Conservation (phyloP, 257 asterid genomes). For the Lavandula angustifolia region DNA sequence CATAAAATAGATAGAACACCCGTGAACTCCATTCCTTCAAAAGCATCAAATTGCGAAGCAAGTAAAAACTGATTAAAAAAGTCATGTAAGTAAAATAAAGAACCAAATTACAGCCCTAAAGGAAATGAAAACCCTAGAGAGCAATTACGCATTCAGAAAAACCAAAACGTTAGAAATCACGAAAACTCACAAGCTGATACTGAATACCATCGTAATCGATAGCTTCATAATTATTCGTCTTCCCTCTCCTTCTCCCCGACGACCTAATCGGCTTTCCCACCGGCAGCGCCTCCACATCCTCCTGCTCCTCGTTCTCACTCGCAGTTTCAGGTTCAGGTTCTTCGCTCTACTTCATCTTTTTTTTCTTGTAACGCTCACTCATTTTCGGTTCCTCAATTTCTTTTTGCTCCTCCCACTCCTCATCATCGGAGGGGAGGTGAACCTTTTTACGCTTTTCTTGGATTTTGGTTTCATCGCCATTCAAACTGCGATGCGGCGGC, state of each 20-base stretch:
- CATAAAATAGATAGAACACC: not conserved
- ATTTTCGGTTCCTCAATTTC: slow-evolving; percentile 41
- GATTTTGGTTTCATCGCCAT: slow-evolving; percentile 27
- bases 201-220: slow-evolving; percentile 77
- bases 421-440: slow-evolving; percentile 39
- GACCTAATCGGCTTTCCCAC: slow-evolving; percentile 66
- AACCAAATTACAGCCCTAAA: not conserved
- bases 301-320: slow-evolving; percentile 41
- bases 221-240: slow-evolving; percentile 43
- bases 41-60: slow-evolving; percentile 2
- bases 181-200: slow-evolving; percentile 66
- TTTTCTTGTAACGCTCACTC: slow-evolving; percentile 34
- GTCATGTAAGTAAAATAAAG: too few species aligned
- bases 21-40: not conserved
- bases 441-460: slow-evolving; percentile 48
- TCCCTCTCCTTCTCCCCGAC: slow-evolving; percentile 68
- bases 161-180: not conserved
- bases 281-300: slow-evolving; percentile 60
- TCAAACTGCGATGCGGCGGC: slow-evolving; percentile 33
- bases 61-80: not conserved
- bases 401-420: slow-evolving; percentile 28
- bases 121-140: not conserved
- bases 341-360: slow-evolving; percentile 24
- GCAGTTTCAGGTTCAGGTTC: slow-evolving; percentile 33
- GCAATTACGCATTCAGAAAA: slow-evolving; percentile 5